These are phyloP conservation scores for Geotrichum histeridarum DNA, from an alignment of 1,139 yeast genomes.

Conservation along the genomic window DNA sequence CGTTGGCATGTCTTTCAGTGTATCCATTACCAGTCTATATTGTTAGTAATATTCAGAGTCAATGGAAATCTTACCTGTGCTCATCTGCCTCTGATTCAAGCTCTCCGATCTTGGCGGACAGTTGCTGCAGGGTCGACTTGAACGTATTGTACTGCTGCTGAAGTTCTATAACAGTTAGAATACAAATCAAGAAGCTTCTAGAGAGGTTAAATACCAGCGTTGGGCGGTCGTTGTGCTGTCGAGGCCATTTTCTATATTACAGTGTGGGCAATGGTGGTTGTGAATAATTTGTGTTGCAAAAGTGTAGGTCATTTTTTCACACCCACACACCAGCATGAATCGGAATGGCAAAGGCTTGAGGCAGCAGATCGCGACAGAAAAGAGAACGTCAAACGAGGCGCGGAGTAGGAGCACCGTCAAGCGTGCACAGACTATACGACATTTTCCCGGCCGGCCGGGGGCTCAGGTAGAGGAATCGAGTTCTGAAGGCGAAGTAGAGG, in stretches of 20 bases:
- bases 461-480: constrained; percentile 14
- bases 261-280: constrained; percentile 2
- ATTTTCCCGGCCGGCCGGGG: constrained; percentile 28
- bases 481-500: constrained; percentile 16
- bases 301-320: background rate
- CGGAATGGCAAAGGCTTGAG: constrained; percentile 1
- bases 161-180: constrained; percentile 29
- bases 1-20: constrained; percentile 48
- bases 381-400: background rate
- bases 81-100: constrained; percentile 43
- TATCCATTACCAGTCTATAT: constrained; percentile 47
- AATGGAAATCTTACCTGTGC: constrained; percentile 31
- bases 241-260: background rate
- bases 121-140: constrained; percentile 37
- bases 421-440: constrained; percentile 18
- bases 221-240: constrained; percentile 12
- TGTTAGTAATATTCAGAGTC: background rate
- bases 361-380: constrained; percentile 10
- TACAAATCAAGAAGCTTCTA: background rate
- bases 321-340: background rate
- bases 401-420: background rate
- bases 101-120: constrained; percentile 40
- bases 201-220: constrained; percentile 16
- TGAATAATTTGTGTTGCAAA: background rate
- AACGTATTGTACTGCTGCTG: constrained; percentile 42